Percentiles rank a stretch among this genome's conserved stretches.
Conservation (phyloP, 768 basidiomycete genomes). For the Mycena venus region DNA sequence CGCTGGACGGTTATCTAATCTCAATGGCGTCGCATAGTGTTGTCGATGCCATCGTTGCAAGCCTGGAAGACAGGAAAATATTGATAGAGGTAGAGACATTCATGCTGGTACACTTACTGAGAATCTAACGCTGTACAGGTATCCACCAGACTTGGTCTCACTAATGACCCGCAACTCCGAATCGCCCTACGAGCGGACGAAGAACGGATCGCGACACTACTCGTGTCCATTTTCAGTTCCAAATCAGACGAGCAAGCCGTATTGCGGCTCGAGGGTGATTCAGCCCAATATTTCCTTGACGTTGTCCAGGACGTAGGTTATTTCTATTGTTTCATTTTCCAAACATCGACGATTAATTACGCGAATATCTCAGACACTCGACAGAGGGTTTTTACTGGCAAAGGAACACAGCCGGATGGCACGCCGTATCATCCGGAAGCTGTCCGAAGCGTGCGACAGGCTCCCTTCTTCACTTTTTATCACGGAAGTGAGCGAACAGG, state of each 20-base stretch:
- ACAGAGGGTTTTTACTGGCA: neutral
- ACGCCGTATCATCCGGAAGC: constrained; percentile 29
- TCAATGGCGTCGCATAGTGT: constrained; percentile 1
- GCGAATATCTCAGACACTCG: neutral
- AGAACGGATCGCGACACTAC: neutral
- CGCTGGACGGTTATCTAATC: neutral
- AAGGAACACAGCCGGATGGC: constrained; percentile 12
- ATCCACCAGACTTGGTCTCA: neutral
- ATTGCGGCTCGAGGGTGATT: neutral
- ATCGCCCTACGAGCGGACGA: neutral
- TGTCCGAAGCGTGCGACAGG: constrained; percentile 26
- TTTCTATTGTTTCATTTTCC: neutral
- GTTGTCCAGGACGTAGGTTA: constrained; percentile 3
- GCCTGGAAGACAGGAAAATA: constrained; percentile 5
- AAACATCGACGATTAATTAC: neutral
- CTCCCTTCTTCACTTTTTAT: constrained; percentile 35
- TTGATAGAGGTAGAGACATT: neutral
- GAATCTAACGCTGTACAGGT: neutral
- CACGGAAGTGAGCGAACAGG: constrained; percentile 15
- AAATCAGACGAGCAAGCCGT: neutral
- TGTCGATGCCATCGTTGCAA: constrained; percentile 12
- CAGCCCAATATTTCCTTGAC: constrained; percentile 15
- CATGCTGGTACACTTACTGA: neutral
- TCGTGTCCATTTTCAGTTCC: neutral
- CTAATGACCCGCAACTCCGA: neutral